Conservation (phyloP, 768 basidiomycete species). For the Boletus rubroflammeus region DNA sequence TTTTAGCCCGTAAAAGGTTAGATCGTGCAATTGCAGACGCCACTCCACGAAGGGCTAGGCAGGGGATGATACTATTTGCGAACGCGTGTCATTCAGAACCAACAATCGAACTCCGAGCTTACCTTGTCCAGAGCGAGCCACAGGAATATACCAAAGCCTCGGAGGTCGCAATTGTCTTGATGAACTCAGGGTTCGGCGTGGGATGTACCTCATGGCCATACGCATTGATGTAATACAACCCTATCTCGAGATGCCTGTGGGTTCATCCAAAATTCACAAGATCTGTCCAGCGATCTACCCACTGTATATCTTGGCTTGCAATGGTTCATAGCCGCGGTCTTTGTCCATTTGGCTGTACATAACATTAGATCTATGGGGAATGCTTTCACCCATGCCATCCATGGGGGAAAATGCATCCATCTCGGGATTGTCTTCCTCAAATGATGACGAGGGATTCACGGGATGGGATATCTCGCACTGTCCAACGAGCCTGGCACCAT, state of each 20-base stretch:
- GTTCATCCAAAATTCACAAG: constrained; percentile 1
- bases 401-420: constrained; percentile 44
- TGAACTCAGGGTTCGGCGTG: constrained; percentile 76
- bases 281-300: constrained; percentile 31
- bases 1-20: constrained; percentile 66
- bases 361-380: constrained; percentile 53
- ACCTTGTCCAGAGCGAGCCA: constrained; percentile 95
- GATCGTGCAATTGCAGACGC: constrained; percentile 76
- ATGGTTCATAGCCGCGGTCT: constrained; percentile 45
- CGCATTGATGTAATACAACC: constrained; percentile 84
- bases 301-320: constrained; percentile 64
- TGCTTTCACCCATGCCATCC: constrained; percentile 51
- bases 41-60: constrained; percentile 80
- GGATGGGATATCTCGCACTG: constrained; percentile 96
- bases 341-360: constrained; percentile 60
- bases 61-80: constrained; percentile 74
- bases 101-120: constrained; percentile 13
- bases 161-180: constrained; percentile 55
- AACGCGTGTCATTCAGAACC: constrained; percentile 3
- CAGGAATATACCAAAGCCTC: constrained; percentile 86
- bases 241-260: constrained; percentile 34
- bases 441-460: constrained; percentile 35
- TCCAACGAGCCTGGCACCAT: constrained; percentile 76
- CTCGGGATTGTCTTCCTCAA: constrained; percentile 27
- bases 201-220: constrained; percentile 94